Evolutionary conservation across 129 eudicot genomes (phyloP).

Genomic region (Arctium lappa): DNA sequence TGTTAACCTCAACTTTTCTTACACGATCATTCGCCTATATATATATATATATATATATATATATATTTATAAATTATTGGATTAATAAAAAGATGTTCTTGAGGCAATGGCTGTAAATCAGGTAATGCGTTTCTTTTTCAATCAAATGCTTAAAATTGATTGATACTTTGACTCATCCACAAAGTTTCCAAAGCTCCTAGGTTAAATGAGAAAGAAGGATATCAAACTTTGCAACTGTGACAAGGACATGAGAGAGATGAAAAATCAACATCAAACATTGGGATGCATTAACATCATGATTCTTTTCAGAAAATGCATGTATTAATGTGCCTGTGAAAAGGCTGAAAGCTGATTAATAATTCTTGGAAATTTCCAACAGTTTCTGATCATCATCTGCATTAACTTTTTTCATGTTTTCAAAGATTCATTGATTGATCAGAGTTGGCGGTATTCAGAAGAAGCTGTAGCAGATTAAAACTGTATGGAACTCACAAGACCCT

Average conservation of each 20-base stretch:
- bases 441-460: background rate
- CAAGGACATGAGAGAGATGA: conserved; percentile 17
- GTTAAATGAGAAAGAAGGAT: background rate
- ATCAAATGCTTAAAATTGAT: conserved; percentile 23
- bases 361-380: background rate
- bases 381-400: background rate
- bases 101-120: background rate
- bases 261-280: conserved; percentile 9
- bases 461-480: background rate
- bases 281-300: background rate
- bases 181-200: background rate
- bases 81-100: background rate
- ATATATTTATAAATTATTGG: too few species aligned
- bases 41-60: too few species aligned
- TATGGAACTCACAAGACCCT: background rate
- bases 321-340: background rate
- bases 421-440: background rate
- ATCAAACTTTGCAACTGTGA: conserved; percentile 9
- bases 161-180: conserved; percentile 12
- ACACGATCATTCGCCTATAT: too few species aligned
- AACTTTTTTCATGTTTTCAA: background rate
- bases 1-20: too few species aligned
- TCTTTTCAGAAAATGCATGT: background rate
- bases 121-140: background rate
- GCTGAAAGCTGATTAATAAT: background rate